These are phyloP conservation scores for Lentithecium fluviatile DNA, from an alignment of 495 filamentous ascomycete genomes.

Conservation along the genomic window DNA sequence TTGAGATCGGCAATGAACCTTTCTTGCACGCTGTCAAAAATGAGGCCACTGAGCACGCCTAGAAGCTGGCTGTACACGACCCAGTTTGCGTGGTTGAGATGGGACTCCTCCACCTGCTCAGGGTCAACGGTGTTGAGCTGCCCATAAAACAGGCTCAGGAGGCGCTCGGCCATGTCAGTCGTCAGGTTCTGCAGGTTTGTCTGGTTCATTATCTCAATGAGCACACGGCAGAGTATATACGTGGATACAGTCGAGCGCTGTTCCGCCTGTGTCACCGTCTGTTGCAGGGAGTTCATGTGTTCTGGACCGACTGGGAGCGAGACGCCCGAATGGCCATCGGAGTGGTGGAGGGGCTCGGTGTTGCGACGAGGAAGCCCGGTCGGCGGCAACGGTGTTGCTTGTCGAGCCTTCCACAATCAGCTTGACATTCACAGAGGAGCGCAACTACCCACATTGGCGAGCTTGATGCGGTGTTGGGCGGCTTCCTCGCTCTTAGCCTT, in stretches of 20 bases:
- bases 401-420: conserved; percentile 21
- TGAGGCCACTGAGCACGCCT: conserved; percentile 89
- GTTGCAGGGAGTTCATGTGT: conserved; percentile 46
- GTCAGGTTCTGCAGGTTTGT: conserved; percentile 79
- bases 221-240: conserved; percentile 87
- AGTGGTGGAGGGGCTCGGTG: conserved; percentile 31
- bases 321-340: conserved; percentile 16
- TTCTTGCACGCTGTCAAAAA: conserved; percentile 78
- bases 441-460: conserved; percentile 57
- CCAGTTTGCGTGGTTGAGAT: conserved; percentile 89
- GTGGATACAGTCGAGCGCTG: conserved; percentile 88
- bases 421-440: background rate
- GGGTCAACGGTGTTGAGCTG: conserved; percentile 86
- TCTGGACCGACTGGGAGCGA: conserved; percentile 12
- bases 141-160: conserved; percentile 92
- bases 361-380: conserved; percentile 33
- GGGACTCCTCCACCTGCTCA: conserved; percentile 72
- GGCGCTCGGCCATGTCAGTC: conserved; percentile 79
- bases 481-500: conserved; percentile 91
- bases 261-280: conserved; percentile 72
- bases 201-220: conserved; percentile 91
- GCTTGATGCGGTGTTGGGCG: conserved; percentile 56
- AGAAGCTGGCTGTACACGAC: conserved; percentile 85
- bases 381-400: conserved; percentile 25
- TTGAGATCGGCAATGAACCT: conserved; percentile 80